Evolutionary conservation across 179 eudicot species (phyloP), one percentile per base, ranked within the genome.

Genomic region (Amaranthus tricolor): DNA sequence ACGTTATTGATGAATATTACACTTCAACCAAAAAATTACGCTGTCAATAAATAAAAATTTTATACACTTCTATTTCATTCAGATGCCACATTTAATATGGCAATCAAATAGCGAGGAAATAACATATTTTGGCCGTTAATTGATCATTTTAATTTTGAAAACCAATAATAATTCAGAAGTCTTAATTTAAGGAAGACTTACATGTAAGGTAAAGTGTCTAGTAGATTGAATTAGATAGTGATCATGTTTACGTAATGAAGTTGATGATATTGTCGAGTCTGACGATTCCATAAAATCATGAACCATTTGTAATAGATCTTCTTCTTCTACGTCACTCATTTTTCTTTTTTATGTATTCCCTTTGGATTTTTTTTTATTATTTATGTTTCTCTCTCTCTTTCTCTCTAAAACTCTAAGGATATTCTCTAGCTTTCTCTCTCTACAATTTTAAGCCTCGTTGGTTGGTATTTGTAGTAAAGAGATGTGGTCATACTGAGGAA

Each of bases 281-380:
- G 83, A 72, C 72, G 83, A 72, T 76, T 86, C 89, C 54, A 82
- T 82, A 73, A 84, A 86, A 78, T 84, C 87, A 79, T 82, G 77
- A 61, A 86, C 86, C 89, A 86, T 84, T 70, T 86, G 79, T 49
- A 82, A 62, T 49, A 86, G 72, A 43, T 43, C 76, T 47, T 82
- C 89, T 40, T 84, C 85, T 14, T 84, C 87, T 61, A 80, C 78
- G 60, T 81, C 84, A 48, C 78, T 81, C 85, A 84, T 86, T 20
- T 79, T 31, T 24, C 7, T 60, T 12, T 6, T 6, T 1, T 9
- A 61, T 19, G 2, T 20, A 9, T n/a, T 61, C 16, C 19, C 5
- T 7, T 0, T 59, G 2, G 2, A 20, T 0, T 9, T 60, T 7
- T 9, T 6, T 24, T 12, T 2, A 31, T 31, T 31, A 31, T 31